Evolutionary conservation across 2,329 filamentous ascomycete genomes (phyloP), one percentile per base, ranked within the genome.

Genomic region (Colletotrichum magnum): DNA sequence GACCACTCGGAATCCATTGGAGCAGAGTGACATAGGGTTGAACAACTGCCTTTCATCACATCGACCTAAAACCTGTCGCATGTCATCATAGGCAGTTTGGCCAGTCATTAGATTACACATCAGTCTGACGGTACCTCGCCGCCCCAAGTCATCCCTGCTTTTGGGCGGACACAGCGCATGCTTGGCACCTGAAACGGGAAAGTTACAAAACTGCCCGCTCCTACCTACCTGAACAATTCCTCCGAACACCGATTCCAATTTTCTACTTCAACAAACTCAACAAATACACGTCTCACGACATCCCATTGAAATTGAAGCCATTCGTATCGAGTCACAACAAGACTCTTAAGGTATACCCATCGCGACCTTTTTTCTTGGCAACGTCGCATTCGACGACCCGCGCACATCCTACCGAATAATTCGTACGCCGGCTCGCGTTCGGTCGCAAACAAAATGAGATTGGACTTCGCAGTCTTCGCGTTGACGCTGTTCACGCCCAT

Each of bases 381-480:
- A 47, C 16, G 16, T 50, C 41, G n/a, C 24, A 36, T 24, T 18
- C 5, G 43, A 36, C 43, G 43, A 60, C 39, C 41, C 18, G 13
- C 36, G 51, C 47, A 53, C 41, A 60, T 21, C 16, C 28, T 24
- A 32, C 48, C 54, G 65, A 66, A 16, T 10, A 28, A n/a, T 21
- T 47, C 52, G 16, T 58, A 18, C 56, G n/a, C 43, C 16, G 5
- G 32, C 24, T 48, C 45, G 54, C 21, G 54, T 6, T 36, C n/a
- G 15, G 6, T 12, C 50, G 47, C 48, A 59, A 60, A 54, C 71
- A 74, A 54, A 64, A 82, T 82, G 80, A 77, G 75, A 73, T 58
- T 75, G 69, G 74, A 79, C 54, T 61, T 76, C 45, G 66, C 77
- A 18, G 53, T 82, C 61, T 39, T 77, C 58, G 67, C 74, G 62